Conservation (phyloP, 345 rosid species). For the Populus deltoides region DNA sequence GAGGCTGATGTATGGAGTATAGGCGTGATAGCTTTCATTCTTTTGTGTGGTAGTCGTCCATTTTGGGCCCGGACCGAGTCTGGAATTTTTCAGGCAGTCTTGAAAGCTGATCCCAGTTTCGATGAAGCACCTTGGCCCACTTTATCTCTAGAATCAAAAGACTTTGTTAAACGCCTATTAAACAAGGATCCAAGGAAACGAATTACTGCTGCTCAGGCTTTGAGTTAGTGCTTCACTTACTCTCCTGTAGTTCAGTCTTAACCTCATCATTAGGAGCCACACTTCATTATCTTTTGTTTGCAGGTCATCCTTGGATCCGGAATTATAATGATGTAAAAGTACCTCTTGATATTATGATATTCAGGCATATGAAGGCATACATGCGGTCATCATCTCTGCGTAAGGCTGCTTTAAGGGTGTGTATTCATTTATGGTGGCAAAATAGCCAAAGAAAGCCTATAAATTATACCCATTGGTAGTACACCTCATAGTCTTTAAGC, state of each 20-base stretch:
- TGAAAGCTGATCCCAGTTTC: constrained; percentile 88
- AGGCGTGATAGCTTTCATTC: constrained; percentile 96
- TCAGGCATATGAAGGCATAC: constrained; percentile 73
- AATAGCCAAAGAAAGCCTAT: not conserved
- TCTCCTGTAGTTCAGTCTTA: constrained; percentile 17
- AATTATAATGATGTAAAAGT: constrained; percentile 44
- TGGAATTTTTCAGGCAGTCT: constrained; percentile 82
- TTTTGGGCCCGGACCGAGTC: constrained; percentile 99
- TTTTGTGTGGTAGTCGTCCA: constrained; percentile 93
- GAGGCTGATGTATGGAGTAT: constrained; percentile 99
- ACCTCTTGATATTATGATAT: constrained; percentile 72
- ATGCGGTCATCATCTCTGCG: constrained; percentile 85
- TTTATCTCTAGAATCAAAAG: constrained; percentile 76
- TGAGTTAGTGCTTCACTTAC: constrained; percentile 51
- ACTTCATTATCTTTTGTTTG: constrained; percentile 7
- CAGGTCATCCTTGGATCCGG: constrained; percentile 96
- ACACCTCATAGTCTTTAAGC: too few species aligned
- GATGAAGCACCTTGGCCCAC: constrained; percentile 91
- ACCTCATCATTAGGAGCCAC: constrained; percentile 12
- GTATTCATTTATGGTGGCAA: constrained; percentile 10
- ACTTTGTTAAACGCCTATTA: constrained; percentile 73
- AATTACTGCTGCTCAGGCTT: constrained; percentile 93
- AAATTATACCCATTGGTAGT: too few species aligned
- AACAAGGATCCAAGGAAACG: constrained; percentile 87
- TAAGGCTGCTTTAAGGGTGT: constrained; percentile 87